A percentile compares a stretch with the other conserved stretches of the same genome.
These are phyloP conservation scores for Fomitiporia mediterranea DNA, from an alignment of 1,284 basidiomycete genomes.

Conservation along the genomic window DNA sequence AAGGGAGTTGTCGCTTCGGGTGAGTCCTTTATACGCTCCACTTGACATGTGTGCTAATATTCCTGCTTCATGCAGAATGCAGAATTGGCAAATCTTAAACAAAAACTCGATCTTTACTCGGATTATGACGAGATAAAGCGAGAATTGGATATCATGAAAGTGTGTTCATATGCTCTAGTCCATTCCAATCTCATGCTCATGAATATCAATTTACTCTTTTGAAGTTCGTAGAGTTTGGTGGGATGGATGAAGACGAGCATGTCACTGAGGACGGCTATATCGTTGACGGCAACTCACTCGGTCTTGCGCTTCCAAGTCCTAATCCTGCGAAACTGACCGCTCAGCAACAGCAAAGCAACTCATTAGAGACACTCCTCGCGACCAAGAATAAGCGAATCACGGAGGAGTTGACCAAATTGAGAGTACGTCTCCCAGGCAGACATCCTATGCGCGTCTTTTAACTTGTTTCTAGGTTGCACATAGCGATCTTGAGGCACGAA, in stretches of 20 bases:
- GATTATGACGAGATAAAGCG: constrained; percentile 97
- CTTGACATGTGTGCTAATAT: not conserved
- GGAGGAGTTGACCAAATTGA: constrained; percentile 88
- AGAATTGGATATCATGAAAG: constrained; percentile 96
- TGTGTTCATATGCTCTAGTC: constrained; percentile 30
- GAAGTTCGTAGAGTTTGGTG: constrained; percentile 91
- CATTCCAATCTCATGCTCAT: not conserved
- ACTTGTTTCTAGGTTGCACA: constrained; percentile 62
- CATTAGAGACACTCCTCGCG: constrained; percentile 86
- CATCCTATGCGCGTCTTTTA: constrained; percentile 5
- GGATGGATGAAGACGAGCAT: constrained; percentile 66
- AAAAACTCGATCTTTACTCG: constrained; percentile 63
- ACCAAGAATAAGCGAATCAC: constrained; percentile 93
- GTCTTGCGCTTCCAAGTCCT: constrained; percentile 75
- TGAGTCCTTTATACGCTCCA: constrained; percentile 25
- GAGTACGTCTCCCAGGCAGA: constrained; percentile 45
- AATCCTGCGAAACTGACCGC: constrained; percentile 79
- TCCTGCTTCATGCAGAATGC: constrained; percentile 39
- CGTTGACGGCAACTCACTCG: constrained; percentile 35
- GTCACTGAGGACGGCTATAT: constrained; percentile 38
- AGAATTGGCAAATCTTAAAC: constrained; percentile 66
- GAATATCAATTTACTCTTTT: constrained; percentile 10
- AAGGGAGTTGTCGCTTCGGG: constrained; percentile 59
- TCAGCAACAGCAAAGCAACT: constrained; percentile 59
- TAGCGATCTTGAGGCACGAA: constrained; percentile 68